These are phyloP conservation scores for Basidioascus undulatus DNA, from an alignment of 768 basidiomycete species.

Conservation along the genomic window DNA sequence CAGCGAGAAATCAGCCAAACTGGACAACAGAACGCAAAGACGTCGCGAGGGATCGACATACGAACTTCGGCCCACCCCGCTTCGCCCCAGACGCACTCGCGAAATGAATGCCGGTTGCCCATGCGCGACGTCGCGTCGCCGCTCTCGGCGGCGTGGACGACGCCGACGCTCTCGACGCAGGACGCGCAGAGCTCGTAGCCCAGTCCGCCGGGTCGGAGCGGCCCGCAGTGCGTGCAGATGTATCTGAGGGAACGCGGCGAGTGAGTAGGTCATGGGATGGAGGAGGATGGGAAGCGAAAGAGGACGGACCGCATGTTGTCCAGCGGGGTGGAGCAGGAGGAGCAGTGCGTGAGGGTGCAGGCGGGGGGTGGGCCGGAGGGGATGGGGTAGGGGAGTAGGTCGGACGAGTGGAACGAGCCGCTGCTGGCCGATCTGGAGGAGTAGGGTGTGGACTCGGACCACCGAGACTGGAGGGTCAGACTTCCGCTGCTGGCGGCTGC, in stretches of 20 bases:
- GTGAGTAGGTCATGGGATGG: too few species aligned
- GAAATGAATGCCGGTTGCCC: conserved; percentile 61
- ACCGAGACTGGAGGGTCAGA: too few species aligned
- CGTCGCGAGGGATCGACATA: conserved; percentile 22
- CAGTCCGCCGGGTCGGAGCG: conserved; percentile 1
- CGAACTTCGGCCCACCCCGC: conserved; percentile 73
- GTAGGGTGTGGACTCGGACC: too few species aligned
- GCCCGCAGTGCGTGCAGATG: conserved; percentile 63
- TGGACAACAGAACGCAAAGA: neutral
- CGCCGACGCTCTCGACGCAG: conserved; percentile 55
- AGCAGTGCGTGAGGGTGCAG: conserved; percentile 55
- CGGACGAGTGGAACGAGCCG: too few species aligned
- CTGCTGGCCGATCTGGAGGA: too few species aligned
- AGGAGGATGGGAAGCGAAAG: too few species aligned
- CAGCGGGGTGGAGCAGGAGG: conserved; percentile 46
- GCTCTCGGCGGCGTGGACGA: conserved; percentile 47
- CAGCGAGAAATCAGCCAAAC: too few species aligned
- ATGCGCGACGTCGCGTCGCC: conserved; percentile 21
- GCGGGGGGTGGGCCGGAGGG: too few species aligned
- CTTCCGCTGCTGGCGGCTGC: too few species aligned
- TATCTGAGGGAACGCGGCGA: conserved; percentile 80
- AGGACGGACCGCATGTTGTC: too few species aligned
- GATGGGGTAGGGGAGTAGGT: too few species aligned
- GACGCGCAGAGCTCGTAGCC: conserved; percentile 69
- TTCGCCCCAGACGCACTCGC: conserved; percentile 65